Base-by-base conservation (phyloP, 331 rosid genomes). In the Quercus tomentella region DNA sequence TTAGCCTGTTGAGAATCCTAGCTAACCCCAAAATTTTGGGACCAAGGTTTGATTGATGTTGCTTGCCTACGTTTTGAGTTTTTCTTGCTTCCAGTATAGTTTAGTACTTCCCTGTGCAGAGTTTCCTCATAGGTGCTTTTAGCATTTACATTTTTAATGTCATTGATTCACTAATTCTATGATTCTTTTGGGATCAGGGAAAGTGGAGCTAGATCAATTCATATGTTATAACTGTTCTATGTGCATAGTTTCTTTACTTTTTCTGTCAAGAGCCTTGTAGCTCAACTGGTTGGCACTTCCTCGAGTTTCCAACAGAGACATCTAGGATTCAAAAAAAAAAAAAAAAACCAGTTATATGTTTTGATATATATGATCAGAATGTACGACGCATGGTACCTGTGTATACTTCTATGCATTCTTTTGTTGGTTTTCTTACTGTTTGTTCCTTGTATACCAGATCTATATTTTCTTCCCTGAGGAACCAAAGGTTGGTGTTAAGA, bases 381-480 rank as follows among this genome's bases (percentile, higher is more conserved):
- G 60, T 22, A 57, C 5, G 2, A 55, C 1, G 1, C 11, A 74
- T 55, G 33, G 11, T 43, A 6, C 30, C 4, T 15, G 4, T 69
- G 28, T 75, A 21, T 37, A 57, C 8, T 35, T 68, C 18, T 49
- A 14, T 49, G 5, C 15, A 15, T 7, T 43, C 37, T 14, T 1
- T 4, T 49, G 68, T 18, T 57, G 7, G 15, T 75, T 1, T 62
- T 72, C 23, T 77, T 33, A 80, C 70, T 76, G 76, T 25, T 60
- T 80, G 52, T 49, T 62, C 72, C 66, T 71, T 83, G 72, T 68
- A 55, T 74, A 20, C 21, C 84, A 91, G 92, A 90, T 94, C 75
- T 92, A 81, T 66, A 83, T 92, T 1, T 94, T 92, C 83, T 94
- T 91, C 76, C 93, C 88, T 0, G 95, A 89, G 3, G 95, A 92